Evolutionary conservation across 176 grass and related monocot genomes (phyloP).

Genomic region (Eragrostis nindensis): DNA sequence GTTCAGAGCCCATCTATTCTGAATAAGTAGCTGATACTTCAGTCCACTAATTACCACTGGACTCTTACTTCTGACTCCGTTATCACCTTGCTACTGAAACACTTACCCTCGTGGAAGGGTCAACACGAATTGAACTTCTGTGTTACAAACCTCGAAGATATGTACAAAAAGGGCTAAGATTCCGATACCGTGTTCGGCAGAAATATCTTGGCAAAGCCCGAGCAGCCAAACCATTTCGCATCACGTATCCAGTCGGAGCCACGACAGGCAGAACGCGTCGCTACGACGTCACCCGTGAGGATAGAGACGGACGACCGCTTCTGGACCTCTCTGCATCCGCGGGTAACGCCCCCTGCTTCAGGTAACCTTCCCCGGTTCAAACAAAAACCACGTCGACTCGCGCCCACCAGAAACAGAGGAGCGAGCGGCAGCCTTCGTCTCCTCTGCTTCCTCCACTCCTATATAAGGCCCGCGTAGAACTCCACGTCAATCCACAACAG

Average conservation of each 20-base stretch:
- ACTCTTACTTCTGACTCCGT: no score
- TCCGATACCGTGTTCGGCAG: background rate
- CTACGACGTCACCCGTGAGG: background rate
- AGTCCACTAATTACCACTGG: background rate
- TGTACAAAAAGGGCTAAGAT: background rate
- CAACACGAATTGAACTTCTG: background rate
- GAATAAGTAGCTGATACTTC: background rate
- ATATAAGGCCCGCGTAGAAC: background rate
- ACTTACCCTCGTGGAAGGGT: background rate
- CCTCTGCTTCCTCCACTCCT: background rate
- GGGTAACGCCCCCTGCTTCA: slow-evolving; percentile 9
- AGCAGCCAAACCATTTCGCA: no score
- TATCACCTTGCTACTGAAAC: background rate
- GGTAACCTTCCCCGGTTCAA: background rate
- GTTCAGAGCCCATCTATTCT: background rate
- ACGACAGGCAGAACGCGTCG: background rate
- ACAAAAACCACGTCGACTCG: background rate
- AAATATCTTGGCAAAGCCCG: background rate
- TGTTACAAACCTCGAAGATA: no score
- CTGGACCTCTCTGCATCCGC: background rate
- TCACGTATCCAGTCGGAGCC: background rate
- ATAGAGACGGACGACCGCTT: slow-evolving; percentile 9
- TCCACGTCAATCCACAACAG: background rate
- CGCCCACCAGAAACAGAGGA: slow-evolving; percentile 22
- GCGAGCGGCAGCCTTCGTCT: background rate